phyloP scores from a whole-genome alignment of 2,329 filamentous ascomycete genomes.

The Xylariaceae sp. region DNA sequence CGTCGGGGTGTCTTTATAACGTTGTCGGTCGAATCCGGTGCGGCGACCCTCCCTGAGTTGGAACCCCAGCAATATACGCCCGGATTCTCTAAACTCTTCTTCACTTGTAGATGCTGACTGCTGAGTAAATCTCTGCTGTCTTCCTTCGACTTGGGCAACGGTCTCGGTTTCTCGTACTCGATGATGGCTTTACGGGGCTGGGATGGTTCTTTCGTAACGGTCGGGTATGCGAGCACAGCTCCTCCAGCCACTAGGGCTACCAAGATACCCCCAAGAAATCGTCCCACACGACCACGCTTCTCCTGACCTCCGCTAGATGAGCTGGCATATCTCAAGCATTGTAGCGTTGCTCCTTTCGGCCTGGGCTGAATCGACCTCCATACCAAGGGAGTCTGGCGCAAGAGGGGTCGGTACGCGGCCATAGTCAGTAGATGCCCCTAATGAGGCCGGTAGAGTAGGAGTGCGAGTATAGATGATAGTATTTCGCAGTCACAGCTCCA shows the following conservation, averaged over 20 bases:
- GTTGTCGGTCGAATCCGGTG: conserved; percentile 78
- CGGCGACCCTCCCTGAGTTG: conserved; percentile 83
- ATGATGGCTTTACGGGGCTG: conserved; percentile 57
- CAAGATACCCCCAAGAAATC: conserved; percentile 34
- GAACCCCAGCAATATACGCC: conserved; percentile 95
- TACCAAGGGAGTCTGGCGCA: conserved; percentile 16
- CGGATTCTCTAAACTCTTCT: conserved; percentile 79
- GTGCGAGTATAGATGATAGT: neutral
- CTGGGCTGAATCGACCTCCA: conserved; percentile 10
- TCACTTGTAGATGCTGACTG: conserved; percentile 87
- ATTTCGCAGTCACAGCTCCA: conserved; percentile 8
- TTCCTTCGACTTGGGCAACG: conserved; percentile 66
- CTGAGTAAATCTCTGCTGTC: conserved; percentile 79
- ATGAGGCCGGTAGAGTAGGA: neutral
- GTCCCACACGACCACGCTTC: conserved; percentile 28
- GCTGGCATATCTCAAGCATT: conserved; percentile 34
- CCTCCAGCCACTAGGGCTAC: conserved; percentile 36
- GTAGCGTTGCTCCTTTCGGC: neutral
- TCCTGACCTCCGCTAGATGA: conserved; percentile 19
- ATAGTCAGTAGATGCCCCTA: neutral
- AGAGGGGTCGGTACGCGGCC: conserved; percentile 17
- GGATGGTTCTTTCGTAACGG: conserved; percentile 27
- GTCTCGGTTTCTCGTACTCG: conserved; percentile 71
- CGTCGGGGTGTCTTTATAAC: conserved; percentile 81
- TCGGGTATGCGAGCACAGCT: conserved; percentile 35